Evolutionary conservation across 768 basidiomycete genomes (phyloP).

Genomic region (Gautieria morchelliformis): DNA sequence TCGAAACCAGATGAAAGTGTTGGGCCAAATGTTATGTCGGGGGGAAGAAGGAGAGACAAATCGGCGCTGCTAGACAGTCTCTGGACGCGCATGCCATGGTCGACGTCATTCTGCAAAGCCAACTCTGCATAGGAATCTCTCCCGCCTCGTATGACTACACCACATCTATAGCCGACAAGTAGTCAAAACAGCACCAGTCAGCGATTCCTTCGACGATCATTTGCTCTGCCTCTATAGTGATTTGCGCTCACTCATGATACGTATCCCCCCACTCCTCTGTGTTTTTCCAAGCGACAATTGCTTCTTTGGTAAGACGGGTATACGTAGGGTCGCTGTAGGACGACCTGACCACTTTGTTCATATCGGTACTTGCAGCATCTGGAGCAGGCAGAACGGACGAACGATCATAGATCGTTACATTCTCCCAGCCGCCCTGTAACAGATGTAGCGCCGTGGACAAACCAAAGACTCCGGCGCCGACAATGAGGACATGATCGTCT

Average conservation of each 20-base stretch:
- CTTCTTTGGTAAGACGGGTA: slow-evolving; percentile 60
- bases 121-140: slow-evolving; percentile 38
- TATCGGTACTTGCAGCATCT: slow-evolving; percentile 65
- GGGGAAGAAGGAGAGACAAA: slow-evolving; percentile 42
- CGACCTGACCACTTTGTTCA: slow-evolving; percentile 64
- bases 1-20: slow-evolving; percentile 14
- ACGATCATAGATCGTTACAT: slow-evolving; percentile 72
- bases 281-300: slow-evolving; percentile 65
- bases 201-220: background rate
- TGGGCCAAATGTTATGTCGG: slow-evolving; percentile 24
- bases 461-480: slow-evolving; percentile 83
- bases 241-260: slow-evolving; percentile 67
- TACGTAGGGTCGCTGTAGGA: slow-evolving; percentile 67
- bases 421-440: slow-evolving; percentile 52
- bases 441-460: slow-evolving; percentile 80
- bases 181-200: background rate
- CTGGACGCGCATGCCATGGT: slow-evolving; percentile 42
- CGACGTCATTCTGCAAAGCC: slow-evolving; percentile 54
- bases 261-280: slow-evolving; percentile 52
- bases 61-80: slow-evolving; percentile 28
- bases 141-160: slow-evolving; percentile 51
- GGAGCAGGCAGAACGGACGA: slow-evolving; percentile 61
- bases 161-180: slow-evolving; percentile 38
- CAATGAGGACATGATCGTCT: slow-evolving; percentile 39
- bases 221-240: background rate